A percentile compares a stretch with the other conserved stretches of the same genome.
Evolutionary conservation across 2,329 filamentous ascomycete genomes (phyloP).

Genomic region (Didymella glomerata): DNA sequence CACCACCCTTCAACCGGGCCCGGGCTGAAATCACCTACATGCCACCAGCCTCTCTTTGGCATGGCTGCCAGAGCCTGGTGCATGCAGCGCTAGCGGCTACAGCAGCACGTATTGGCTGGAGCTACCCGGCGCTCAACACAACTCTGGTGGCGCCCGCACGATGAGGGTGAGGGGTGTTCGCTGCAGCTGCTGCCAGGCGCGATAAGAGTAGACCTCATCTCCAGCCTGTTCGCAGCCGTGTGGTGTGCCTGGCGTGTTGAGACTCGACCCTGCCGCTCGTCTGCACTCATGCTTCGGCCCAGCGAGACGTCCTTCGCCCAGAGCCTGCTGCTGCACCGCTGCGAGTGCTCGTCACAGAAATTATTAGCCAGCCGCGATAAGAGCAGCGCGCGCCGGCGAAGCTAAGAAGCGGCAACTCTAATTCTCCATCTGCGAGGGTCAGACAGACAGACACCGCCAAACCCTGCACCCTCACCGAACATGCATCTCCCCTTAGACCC

Average conservation of each 20-base stretch:
- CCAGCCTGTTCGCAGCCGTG: slow-evolving; percentile 7
- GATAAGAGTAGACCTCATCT: slow-evolving; percentile 5
- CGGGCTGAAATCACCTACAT: slow-evolving; percentile 11
- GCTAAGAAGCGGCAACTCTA: slow-evolving; percentile 14
- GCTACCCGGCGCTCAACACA: slow-evolving; percentile 22
- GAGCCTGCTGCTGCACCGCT: slow-evolving; percentile 8
- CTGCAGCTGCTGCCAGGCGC: slow-evolving; percentile 2
- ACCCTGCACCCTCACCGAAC: slow-evolving; percentile 9
- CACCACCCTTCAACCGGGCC: slow-evolving; percentile 13
- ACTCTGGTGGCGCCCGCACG: slow-evolving; percentile 16
- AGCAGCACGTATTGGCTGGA: slow-evolving; percentile 10
- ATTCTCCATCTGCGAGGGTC: slow-evolving; percentile 9
- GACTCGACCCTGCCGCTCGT: slow-evolving; percentile 7
- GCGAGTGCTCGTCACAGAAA: slow-evolving; percentile 12
- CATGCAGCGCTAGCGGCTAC: slow-evolving; percentile 12
- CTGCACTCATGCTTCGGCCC: neutral
- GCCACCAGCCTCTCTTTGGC: slow-evolving; percentile 8
- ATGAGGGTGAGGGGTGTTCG: neutral
- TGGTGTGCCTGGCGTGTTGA: slow-evolving; percentile 19
- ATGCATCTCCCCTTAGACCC: slow-evolving; percentile 8
- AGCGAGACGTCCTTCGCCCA: neutral
- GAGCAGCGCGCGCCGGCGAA: slow-evolving; percentile 6
- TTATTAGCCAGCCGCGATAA: slow-evolving; percentile 23
- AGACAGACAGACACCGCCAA: neutral
- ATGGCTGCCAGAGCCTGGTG: slow-evolving; percentile 15